Percentiles rank a stretch among this genome's conserved stretches.
These are phyloP conservation scores for Syzygium oleosum DNA, from an alignment of 345 rosid genomes.

Conservation along the genomic window DNA sequence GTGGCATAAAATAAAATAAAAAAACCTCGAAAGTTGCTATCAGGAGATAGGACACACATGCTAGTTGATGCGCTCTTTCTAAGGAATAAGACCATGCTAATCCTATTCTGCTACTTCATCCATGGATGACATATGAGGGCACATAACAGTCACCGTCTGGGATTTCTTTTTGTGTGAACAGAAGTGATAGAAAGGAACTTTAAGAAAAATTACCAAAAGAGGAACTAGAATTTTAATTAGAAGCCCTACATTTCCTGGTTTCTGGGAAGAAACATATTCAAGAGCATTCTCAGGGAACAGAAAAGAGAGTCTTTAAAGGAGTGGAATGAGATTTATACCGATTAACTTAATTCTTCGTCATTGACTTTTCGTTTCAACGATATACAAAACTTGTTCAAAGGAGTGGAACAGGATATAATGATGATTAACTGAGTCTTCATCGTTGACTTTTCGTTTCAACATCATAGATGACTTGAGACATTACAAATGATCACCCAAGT, in stretches of 20 bases:
- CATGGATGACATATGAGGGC: not conserved
- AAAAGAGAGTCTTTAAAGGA: not conserved
- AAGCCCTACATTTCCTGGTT: not conserved
- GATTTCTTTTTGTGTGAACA: not conserved
- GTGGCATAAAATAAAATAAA: not conserved
- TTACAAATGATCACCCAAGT: not conserved
- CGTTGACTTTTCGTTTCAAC: not conserved
- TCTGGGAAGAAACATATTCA: not conserved
- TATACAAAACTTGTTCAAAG: not conserved
- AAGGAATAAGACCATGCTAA: not conserved
- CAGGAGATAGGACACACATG: not conserved
- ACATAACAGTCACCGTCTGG: not conserved
- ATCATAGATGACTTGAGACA: not conserved
- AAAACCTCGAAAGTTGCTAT: not conserved
- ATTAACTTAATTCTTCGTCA: not conserved
- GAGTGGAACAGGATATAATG: not conserved
- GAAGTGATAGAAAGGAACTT: not conserved
- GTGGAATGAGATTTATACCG: not conserved
- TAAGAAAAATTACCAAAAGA: not conserved
- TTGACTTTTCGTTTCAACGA: not conserved
- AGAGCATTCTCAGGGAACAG: not conserved
- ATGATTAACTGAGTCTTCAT: not conserved
- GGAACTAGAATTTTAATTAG: not conserved
- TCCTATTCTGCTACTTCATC: not conserved
- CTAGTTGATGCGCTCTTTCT: not conserved